Base-by-base conservation (phyloP, 129 eudicot species). In the Mikania micrantha region DNA sequence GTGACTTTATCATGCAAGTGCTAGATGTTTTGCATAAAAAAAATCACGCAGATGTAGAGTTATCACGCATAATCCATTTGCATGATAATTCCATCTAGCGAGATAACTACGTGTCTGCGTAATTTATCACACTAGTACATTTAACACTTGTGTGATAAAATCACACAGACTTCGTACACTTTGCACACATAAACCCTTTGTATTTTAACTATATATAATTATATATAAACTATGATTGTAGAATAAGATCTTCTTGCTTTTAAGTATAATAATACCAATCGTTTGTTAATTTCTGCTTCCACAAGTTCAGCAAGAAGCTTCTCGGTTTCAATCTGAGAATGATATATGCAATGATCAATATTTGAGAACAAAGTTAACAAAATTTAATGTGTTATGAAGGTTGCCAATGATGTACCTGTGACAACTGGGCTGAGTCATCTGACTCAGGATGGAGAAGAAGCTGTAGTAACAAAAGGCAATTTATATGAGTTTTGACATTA, bases 241-340 rank as follows among this genome's bases (percentile, higher is more conserved):
- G 73, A 49, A 13, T 34, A 36, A 15, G 36, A 52, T 34, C 10
- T 35, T 52, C 39, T 54, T 38, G 67, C 67, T 27, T 71, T 60
- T 29, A 60, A 20, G 34, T 28, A 44, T 12, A 71, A 16, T 4
- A 22, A 2, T 82, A 93, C 99, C 90, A 47, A 4, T 65, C 99
- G 82, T 68, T 86, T 93, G 81, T 84, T 93, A 79, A 93, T 93
- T 85, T 93, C 99, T 50, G 77, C 85, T 79, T 93, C 99, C 75
- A 93, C 99, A 63, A 93, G 99, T 78, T 93, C 95, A 61, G 99
- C 99, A 20, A 93, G 84, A 72, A 93, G 92, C 81, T 93, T 93
- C 77, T 93, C 99, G 11, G 99, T 93, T 74, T 93, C 99, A 50
- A 93, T 93, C 95, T 93, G 88, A 28, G 67, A 76, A 49, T 58